Percentiles rank a stretch among this genome's conserved stretches.
These are phyloP conservation scores for Pilatotrama ljubarskyi DNA, from an alignment of 768 basidiomycete species.

Conservation along the genomic window DNA sequence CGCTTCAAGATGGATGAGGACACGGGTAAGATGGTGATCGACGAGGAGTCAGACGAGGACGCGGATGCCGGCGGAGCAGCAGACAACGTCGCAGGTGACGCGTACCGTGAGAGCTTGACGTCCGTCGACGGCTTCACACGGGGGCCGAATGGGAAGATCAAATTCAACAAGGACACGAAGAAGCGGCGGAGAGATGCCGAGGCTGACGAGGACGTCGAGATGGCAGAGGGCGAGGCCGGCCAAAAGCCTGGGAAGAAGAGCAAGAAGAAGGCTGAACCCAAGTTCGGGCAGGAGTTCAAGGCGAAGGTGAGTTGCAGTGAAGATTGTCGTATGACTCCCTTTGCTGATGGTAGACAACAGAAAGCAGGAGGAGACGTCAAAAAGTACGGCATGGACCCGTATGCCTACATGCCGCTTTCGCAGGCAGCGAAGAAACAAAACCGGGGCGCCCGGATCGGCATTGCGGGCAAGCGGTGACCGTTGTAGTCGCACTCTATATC, in stretches of 20 bases:
- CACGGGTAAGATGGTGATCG: slow-evolving; percentile 79
- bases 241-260: slow-evolving; percentile 43
- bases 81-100: slow-evolving; percentile 65
- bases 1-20: slow-evolving; percentile 86
- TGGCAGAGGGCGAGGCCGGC: slow-evolving; percentile 65
- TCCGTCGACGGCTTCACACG: slow-evolving; percentile 91
- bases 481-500: slow-evolving; percentile 4
- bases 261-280: slow-evolving; percentile 53
- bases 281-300: slow-evolving; percentile 87
- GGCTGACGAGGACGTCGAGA: slow-evolving; percentile 63
- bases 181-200: slow-evolving; percentile 75
- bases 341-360: slow-evolving; percentile 43
- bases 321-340: not conserved
- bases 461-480: slow-evolving; percentile 59
- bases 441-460: slow-evolving; percentile 49
- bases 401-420: slow-evolving; percentile 83
- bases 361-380: slow-evolving; percentile 95
- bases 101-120: slow-evolving; percentile 80
- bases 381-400: slow-evolving; percentile 85
- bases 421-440: slow-evolving; percentile 75
- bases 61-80: slow-evolving; percentile 40
- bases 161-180: slow-evolving; percentile 97
- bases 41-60: slow-evolving; percentile 53
- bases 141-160: slow-evolving; percentile 79
- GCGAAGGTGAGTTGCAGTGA: slow-evolving; percentile 82